A percentile compares a stretch with the other conserved stretches of the same genome.
These are phyloP conservation scores for Colletotrichum ledebouriae DNA, from an alignment of 2,329 filamentous ascomycete species.

Conservation along the genomic window DNA sequence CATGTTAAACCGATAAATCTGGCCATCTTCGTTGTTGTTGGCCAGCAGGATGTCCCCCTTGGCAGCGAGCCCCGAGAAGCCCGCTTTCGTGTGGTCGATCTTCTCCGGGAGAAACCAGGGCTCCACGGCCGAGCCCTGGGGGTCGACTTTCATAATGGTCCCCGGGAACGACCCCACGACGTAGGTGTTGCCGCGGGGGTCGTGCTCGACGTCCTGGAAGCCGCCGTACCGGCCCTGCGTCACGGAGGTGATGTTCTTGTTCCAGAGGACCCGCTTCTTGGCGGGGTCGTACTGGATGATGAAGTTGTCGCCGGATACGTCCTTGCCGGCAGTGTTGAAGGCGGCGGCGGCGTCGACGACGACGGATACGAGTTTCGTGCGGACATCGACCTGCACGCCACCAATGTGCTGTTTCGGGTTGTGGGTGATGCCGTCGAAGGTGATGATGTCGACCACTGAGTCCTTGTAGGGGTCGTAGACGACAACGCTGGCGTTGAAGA, in stretches of 20 bases:
- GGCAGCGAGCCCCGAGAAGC: slow-evolving; percentile 43
- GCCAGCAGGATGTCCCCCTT: slow-evolving; percentile 36
- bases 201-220: slow-evolving; percentile 44
- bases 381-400: too few species aligned
- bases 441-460: slow-evolving; percentile 38
- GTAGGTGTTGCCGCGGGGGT: slow-evolving; percentile 43
- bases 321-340: slow-evolving; percentile 32
- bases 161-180: slow-evolving; percentile 43
- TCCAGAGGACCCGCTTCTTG: slow-evolving; percentile 43
- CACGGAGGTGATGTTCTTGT: slow-evolving; percentile 41
- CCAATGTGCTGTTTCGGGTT: too few species aligned
- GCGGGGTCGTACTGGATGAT: slow-evolving; percentile 44
- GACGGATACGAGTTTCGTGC: too few species aligned
- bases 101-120: slow-evolving; percentile 43
- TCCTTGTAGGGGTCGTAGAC: slow-evolving; percentile 44
- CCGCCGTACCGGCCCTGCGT: slow-evolving; percentile 43
- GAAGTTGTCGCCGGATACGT: slow-evolving; percentile 44
- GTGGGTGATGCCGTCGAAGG: slow-evolving; percentile 36
- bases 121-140: slow-evolving; percentile 23
- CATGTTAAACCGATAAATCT: slow-evolving; percentile 44
- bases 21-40: slow-evolving; percentile 35
- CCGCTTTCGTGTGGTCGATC: slow-evolving; percentile 35
- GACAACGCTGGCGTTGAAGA: slow-evolving; percentile 44
- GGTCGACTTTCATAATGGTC: slow-evolving; percentile 43
- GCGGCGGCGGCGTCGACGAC: too few species aligned